Percentiles rank a stretch among this genome's conserved stretches.
Evolutionary conservation across 768 basidiomycete species (phyloP).

Genomic region (Hortiboletus flavorubellus): DNA sequence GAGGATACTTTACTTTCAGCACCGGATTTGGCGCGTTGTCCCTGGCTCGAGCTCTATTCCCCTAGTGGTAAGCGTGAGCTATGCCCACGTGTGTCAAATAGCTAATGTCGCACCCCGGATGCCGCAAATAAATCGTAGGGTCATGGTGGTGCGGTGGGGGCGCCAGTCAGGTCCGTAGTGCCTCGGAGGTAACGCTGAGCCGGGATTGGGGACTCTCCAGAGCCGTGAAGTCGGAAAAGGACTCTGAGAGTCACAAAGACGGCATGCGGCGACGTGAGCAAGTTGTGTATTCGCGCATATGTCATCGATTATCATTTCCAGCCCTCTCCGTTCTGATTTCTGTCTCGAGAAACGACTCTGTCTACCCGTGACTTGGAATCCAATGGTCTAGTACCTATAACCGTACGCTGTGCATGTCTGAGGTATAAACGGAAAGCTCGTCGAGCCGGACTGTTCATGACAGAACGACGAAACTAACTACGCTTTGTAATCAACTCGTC

Average conservation of each 20-base stretch:
- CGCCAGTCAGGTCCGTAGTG: not conserved
- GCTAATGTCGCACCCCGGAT: not conserved
- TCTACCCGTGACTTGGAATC: not conserved
- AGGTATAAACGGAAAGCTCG: conserved; percentile 1
- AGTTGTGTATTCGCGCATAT: not conserved
- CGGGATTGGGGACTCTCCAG: not conserved
- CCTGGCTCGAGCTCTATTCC: not conserved
- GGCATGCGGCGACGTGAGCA: too few relatives aligned
- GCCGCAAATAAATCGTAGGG: not conserved
- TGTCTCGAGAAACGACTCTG: not conserved
- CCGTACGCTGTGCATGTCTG: not conserved
- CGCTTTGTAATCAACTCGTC: conserved; percentile 10
- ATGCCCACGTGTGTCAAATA: not conserved
- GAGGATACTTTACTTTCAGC: not conserved
- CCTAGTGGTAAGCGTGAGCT: too few relatives aligned
- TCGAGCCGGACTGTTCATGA: too few relatives aligned
- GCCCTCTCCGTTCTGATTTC: not conserved
- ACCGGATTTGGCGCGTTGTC: not conserved
- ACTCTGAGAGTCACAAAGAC: not conserved
- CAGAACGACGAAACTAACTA: not conserved
- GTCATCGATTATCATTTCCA: not conserved
- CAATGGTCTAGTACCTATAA: not conserved
- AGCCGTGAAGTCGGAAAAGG: not conserved
- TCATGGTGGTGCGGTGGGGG: not conserved
- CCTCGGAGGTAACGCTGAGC: not conserved